phyloP scores from a whole-genome alignment of 2,329 filamentous ascomycete species.

The Neopestalotiopsis sp. region DNA sequence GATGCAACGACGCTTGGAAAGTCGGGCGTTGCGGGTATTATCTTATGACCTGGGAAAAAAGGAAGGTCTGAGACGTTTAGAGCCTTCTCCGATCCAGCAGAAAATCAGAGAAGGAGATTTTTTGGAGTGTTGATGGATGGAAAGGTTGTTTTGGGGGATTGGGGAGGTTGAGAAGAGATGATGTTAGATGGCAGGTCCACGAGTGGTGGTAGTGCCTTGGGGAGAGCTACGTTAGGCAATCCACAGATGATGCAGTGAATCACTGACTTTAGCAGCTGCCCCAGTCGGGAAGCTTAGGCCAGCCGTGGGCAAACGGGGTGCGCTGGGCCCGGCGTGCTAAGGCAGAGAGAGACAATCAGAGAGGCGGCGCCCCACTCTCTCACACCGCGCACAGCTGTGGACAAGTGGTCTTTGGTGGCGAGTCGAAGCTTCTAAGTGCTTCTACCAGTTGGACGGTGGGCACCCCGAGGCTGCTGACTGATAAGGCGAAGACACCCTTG shows the following conservation, averaged over 20 bases:
- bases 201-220: background rate
- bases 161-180: slow-evolving; percentile 8
- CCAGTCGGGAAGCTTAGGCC: slow-evolving; percentile 17
- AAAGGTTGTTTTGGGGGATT: background rate
- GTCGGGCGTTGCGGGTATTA: background rate
- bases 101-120: slow-evolving; percentile 2
- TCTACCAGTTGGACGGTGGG: slow-evolving; percentile 4
- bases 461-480: slow-evolving; percentile 14
- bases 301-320: background rate
- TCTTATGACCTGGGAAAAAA: background rate
- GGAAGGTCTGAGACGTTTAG: background rate
- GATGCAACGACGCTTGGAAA: slow-evolving; percentile 1
- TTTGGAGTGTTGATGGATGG: slow-evolving; percentile 11
- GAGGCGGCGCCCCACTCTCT: background rate
- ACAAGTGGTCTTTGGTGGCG: slow-evolving; percentile 15
- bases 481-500: slow-evolving; percentile 4
- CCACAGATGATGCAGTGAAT: slow-evolving; percentile 18
- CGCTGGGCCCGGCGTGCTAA: background rate
- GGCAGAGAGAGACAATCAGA: background rate
- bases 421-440: slow-evolving; percentile 19
- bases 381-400: slow-evolving; percentile 15
- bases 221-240: slow-evolving; percentile 13
- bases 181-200: background rate
- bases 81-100: slow-evolving; percentile 11
- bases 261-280: background rate